Percentiles rank a stretch among this genome's conserved stretches.
Evolutionary conservation across 768 basidiomycete genomes (phyloP).

Genomic region (Tephrocybe sp.): DNA sequence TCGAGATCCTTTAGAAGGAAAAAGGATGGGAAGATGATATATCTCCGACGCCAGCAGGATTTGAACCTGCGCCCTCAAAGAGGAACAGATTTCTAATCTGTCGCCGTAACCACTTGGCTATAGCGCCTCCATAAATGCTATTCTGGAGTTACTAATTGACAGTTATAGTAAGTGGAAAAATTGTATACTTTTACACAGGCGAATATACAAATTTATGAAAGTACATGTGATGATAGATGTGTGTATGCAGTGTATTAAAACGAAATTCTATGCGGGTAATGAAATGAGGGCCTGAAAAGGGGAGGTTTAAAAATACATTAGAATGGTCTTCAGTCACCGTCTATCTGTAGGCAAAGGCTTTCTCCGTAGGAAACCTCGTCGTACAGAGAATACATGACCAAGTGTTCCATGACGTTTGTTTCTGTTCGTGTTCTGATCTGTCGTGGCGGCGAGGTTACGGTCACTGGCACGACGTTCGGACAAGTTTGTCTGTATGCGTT

Average conservation of each 20-base stretch:
- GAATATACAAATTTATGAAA: conserved; percentile 6
- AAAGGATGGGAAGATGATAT: no score
- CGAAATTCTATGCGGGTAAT: not conserved
- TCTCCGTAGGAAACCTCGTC: conserved; percentile 29
- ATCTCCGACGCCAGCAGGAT: no score
- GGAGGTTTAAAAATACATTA: not conserved
- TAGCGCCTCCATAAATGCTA: no score
- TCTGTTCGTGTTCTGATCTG: conserved; percentile 14
- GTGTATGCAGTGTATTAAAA: conserved; percentile 3
- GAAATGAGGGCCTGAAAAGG: not conserved
- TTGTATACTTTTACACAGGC: no score
- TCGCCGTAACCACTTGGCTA: conserved; percentile 79
- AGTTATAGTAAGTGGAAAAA: no score
- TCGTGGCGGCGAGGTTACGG: conserved; percentile 26
- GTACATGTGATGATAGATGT: conserved; percentile 13
- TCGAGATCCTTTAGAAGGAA: no score
- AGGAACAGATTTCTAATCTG: conserved; percentile 61
- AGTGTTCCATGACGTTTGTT: conserved; percentile 24
- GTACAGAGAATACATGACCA: conserved; percentile 30
- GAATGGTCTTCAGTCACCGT: conserved; percentile 3
- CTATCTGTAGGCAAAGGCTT: conserved; percentile 25
- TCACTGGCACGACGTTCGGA: conserved; percentile 57
- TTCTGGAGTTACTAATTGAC: not conserved
- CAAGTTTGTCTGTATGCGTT: conserved; percentile 76
- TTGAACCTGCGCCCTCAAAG: no score